phyloP scores from a whole-genome alignment of 345 rosid species.

The Aquilaria sinensis region DNA sequence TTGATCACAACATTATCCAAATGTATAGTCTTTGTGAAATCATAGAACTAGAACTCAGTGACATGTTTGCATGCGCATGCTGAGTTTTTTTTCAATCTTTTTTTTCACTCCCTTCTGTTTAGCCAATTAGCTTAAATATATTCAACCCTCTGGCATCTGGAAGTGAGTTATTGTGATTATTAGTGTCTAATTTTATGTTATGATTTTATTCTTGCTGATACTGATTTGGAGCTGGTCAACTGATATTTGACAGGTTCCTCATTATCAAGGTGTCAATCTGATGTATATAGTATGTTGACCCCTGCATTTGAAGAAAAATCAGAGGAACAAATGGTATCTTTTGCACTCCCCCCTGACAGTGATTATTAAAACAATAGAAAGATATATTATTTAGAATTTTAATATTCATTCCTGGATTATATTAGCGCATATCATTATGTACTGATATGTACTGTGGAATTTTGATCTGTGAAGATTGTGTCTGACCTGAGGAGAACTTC shows the following conservation, averaged over 20 bases:
- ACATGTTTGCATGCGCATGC: too few species aligned
- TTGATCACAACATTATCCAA: too few species aligned
- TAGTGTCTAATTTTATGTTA: too few species aligned
- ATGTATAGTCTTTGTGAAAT: too few species aligned
- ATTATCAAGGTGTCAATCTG: conserved; percentile 69
- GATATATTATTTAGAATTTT: conserved; percentile 17
- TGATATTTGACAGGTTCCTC: conserved; percentile 43
- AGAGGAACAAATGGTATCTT: conserved; percentile 60
- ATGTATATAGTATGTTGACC: conserved; percentile 44
- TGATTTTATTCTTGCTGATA: neutral
- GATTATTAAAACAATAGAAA: conserved; percentile 13
- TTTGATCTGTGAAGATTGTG: conserved; percentile 38
- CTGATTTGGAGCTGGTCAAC: conserved; percentile 5
- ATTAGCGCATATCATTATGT: conserved; percentile 8
- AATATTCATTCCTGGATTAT: conserved; percentile 22
- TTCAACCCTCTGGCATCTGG: too few species aligned
- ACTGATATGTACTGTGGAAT: conserved; percentile 15
- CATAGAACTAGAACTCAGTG: too few species aligned
- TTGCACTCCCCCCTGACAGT: conserved; percentile 1
- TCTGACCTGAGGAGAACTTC: conserved; percentile 53
- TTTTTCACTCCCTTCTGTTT: too few species aligned
- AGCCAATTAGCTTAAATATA: too few species aligned
- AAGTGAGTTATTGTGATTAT: too few species aligned
- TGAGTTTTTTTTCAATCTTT: too few species aligned
- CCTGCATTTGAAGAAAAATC: conserved; percentile 42